Conservation (phyloP, 805 yeast genomes). For the Wickerhamiella parazyma region DNA sequence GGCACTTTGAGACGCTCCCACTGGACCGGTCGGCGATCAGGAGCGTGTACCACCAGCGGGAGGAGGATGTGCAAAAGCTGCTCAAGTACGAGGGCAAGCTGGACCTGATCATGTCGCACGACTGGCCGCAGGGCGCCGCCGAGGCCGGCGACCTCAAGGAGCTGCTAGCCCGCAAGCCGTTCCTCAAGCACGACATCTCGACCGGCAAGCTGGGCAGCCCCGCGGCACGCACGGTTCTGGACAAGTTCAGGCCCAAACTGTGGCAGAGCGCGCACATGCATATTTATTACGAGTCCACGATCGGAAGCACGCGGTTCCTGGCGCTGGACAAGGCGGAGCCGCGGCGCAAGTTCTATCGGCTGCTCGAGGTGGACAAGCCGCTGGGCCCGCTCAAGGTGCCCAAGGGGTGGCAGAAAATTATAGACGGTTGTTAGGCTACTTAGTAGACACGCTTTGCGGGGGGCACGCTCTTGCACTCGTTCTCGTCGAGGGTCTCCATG, state of each 20-base stretch:
- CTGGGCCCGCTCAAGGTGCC: background rate
- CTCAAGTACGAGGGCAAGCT: constrained; percentile 19
- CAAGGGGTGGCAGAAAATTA: background rate
- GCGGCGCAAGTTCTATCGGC: constrained; percentile 42
- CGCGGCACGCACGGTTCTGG: constrained; percentile 41
- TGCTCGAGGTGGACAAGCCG: constrained; percentile 28
- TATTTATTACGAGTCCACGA: constrained; percentile 35
- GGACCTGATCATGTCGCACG: constrained; percentile 66
- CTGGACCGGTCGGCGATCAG: constrained; percentile 31
- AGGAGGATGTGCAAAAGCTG: constrained; percentile 45
- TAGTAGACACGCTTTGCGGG: constrained; percentile 94
- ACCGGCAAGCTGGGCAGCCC: constrained; percentile 60
- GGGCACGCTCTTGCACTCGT: constrained; percentile 90
- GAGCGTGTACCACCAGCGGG: constrained; percentile 62
- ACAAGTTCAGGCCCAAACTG: constrained; percentile 41
- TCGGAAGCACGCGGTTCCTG: constrained; percentile 40
- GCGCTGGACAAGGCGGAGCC: constrained; percentile 82
- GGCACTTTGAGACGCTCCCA: constrained; percentile 36
- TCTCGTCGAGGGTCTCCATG: constrained; percentile 71
- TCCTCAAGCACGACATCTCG: constrained; percentile 49
- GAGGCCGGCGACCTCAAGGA: constrained; percentile 42
- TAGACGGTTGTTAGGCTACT: too few relatives aligned
- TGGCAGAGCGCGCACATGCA: constrained; percentile 94
- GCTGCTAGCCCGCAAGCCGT: constrained; percentile 49
- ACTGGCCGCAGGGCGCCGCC: constrained; percentile 83